Base-by-base conservation (phyloP, 441 rosid species). In the Hura crepitans region DNA sequence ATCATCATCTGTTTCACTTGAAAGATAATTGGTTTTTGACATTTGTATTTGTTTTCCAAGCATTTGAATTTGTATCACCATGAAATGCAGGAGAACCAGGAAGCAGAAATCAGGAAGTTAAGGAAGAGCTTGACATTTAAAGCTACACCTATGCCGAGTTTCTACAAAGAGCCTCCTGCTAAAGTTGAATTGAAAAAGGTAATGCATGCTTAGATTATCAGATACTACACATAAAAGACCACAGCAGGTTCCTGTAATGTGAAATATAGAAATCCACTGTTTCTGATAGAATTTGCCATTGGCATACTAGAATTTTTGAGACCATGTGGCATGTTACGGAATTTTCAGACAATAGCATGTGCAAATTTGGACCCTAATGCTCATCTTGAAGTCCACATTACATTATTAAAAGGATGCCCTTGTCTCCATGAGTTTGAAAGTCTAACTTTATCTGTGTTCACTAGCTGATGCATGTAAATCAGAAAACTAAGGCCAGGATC, bases 131-230 rank as follows among this genome's bases (percentile, higher is more conserved):
- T 95, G 85, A 80, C 82, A 74, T 95, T 95, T 79, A 95, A 90
- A 85, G 99, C 99, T 64, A 87, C 92, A 56, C 98, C 98, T 9
- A 87, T 95, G 98, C 98, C 99, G 12, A 89, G 78, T 83, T 95
- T 95, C 84, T 95, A 95, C 74, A 96, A 90, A 80, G 98, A 92
- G 71, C 98, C 99, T 83, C 79, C 86, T 66, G 92, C 99, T 35
- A 95, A 89, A 82, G 80, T 80, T 37, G 97, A 92, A 83, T 75
- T 95, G 65, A 95, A 92, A 80, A 95, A 92, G 98, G 99, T 86
- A 72, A 58, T 45, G 13, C 56, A 17, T 45, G 49, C 46, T 8
- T 27, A 22, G 23, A 39, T 20, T 56, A 9, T 31, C 43, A 30
- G 18, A 30, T 55, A 22, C 58, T 22, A 27, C 6, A 54, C 25